Evolutionary conservation across 768 basidiomycete species (phyloP).

Genomic region (Ramaria rubella): DNA sequence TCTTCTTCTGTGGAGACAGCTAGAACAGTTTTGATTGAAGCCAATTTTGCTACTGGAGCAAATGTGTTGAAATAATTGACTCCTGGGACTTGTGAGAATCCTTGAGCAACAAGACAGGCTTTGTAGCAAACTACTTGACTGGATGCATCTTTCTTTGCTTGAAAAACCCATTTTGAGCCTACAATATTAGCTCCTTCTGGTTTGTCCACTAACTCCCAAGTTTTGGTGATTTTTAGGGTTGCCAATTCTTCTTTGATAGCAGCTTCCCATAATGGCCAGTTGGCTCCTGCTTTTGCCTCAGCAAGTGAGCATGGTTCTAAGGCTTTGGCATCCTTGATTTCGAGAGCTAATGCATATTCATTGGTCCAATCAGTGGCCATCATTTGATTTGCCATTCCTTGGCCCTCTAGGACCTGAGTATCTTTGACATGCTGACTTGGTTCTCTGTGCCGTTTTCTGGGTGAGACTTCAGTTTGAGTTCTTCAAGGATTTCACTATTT

Average conservation of each 20-base stretch:
- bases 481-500: neutral
- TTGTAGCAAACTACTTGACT: constrained; percentile 28
- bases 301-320: constrained; percentile 9
- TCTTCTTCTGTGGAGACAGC: constrained; percentile 28
- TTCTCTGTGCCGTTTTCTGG: neutral
- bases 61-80: constrained; percentile 22
- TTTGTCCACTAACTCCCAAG: constrained; percentile 19
- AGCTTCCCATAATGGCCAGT: constrained; percentile 22
- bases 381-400: neutral
- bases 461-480: neutral
- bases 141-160: constrained; percentile 20
- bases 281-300: constrained; percentile 22
- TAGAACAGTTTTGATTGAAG: constrained; percentile 29
- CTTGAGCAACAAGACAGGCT: constrained; percentile 35
- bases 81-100: constrained; percentile 36
- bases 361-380: neutral
- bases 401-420: neutral
- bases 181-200: constrained; percentile 20
- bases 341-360: constrained; percentile 11
- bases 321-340: constrained; percentile 10
- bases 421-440: constrained; percentile 1
- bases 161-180: constrained; percentile 23
- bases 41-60: constrained; percentile 12
- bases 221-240: constrained; percentile 12
- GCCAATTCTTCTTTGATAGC: constrained; percentile 21